These are phyloP conservation scores for Halophytophthora polymorphica DNA, from an alignment of 352 stramenopile species.

Conservation along the genomic window DNA sequence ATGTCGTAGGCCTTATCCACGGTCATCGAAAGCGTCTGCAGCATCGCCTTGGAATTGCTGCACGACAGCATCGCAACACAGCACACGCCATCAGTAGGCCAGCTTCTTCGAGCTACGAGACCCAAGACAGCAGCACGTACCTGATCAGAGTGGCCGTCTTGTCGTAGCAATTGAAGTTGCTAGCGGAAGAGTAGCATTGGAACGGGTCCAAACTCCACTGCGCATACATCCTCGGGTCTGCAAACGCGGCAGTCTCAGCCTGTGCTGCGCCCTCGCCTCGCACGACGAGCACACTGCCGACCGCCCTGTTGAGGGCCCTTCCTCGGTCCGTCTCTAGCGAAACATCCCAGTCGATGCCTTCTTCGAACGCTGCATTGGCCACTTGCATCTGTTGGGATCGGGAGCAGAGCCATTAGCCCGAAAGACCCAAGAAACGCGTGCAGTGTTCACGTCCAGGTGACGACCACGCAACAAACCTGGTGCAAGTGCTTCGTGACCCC, in stretches of 20 bases:
- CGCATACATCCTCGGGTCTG: constrained; percentile 41
- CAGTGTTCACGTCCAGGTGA: background rate
- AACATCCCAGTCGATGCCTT: constrained; percentile 60
- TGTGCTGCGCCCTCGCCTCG: constrained; percentile 29
- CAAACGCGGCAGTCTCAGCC: constrained; percentile 33
- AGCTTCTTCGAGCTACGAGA: background rate
- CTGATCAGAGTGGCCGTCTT: constrained; percentile 61
- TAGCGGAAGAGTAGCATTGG: constrained; percentile 20
- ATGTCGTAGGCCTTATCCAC: constrained; percentile 66
- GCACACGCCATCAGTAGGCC: too few relatives aligned
- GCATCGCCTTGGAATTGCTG: constrained; percentile 66
- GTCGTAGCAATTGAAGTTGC: constrained; percentile 59
- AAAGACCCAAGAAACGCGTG: background rate
- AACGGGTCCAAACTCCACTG: constrained; percentile 40
- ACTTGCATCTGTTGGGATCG: constrained; percentile 56
- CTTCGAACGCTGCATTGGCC: constrained; percentile 50
- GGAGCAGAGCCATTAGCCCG: background rate
- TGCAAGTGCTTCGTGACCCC: constrained; percentile 72
- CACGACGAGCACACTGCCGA: constrained; percentile 52
- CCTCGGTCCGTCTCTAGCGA: constrained; percentile 27
- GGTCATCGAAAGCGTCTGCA: constrained; percentile 44
- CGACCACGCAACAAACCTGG: constrained; percentile 31
- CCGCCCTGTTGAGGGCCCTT: constrained; percentile 29
- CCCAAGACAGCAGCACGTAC: constrained; percentile 14
- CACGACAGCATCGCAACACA: constrained; percentile 1